Conservation (phyloP, 805 yeast species). For the Candida berthetii region DNA sequence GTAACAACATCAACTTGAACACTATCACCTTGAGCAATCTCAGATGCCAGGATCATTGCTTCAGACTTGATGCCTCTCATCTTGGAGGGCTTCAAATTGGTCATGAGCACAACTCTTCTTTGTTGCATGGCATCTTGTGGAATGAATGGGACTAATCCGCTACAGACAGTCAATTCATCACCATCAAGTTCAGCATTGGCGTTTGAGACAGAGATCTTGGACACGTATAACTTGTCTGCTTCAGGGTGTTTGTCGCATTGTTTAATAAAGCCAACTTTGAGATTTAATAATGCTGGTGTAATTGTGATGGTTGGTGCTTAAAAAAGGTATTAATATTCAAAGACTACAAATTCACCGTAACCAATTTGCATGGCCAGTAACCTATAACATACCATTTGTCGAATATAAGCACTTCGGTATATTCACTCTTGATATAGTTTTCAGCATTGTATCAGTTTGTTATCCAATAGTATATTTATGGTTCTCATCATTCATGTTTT, state of each 20-base stretch:
- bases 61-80: slow-evolving; percentile 58
- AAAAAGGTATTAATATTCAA: too few species aligned
- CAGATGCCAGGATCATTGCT: slow-evolving; percentile 67
- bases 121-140: slow-evolving; percentile 30
- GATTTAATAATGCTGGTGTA: slow-evolving; percentile 9
- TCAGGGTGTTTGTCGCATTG: slow-evolving; percentile 43
- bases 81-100: slow-evolving; percentile 54
- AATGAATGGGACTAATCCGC: slow-evolving; percentile 47
- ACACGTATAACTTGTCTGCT: slow-evolving; percentile 56
- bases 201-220: slow-evolving; percentile 31
- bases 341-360: too few species aligned
- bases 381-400: too few species aligned
- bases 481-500: too few species aligned
- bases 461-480: too few species aligned
- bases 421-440: too few species aligned
- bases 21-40: slow-evolving; percentile 12
- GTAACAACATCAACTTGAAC: slow-evolving; percentile 36
- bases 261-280: slow-evolving; percentile 42
- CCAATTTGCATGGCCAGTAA: too few species aligned
- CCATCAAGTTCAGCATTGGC: slow-evolving; percentile 7
- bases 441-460: too few species aligned
- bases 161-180: slow-evolving; percentile 40
- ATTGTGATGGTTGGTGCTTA: background rate
- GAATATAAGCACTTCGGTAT: too few species aligned
- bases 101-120: slow-evolving; percentile 43